Base-by-base conservation (phyloP, 2,329 filamentous ascomycete genomes). In the Cytospora piceae region DNA sequence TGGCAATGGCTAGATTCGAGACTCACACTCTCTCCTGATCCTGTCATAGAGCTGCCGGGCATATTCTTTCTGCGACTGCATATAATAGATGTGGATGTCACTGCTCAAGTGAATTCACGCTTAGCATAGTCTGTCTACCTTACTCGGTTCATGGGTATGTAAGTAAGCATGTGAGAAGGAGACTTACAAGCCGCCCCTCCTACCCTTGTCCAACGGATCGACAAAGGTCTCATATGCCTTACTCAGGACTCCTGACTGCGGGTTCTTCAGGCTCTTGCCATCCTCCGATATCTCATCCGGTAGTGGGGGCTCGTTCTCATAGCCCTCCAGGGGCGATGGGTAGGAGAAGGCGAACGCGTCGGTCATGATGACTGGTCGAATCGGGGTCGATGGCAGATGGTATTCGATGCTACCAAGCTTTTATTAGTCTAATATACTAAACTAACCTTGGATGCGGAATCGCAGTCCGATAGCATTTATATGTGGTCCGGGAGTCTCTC, bases 11-110 rank as follows among this genome's bases (percentile, higher is more conserved):
- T 31, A 6, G 8, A 1, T 8, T 54, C 6, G 22, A 46, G 49
- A 73, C 83, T 74, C 79, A 92, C 89, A 96, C 79, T 97, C 93
- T 67, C 88, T 83, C 58, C 93, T 82, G 70, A 96, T 91, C 14
- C 93, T 84, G 73, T 94, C 87, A 85, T 90, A 92, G 0, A 97
- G 81, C 54, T 90, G 88, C 32, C 78, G 82, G 0, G 93, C 93
- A 73, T 90, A 94, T 42, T 85, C 80, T 0, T 77, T 75, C 73
- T 96, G 90, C 54, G 80, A 82, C 73, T 88, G 86, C 69, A 88
- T 86, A 76, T 93, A 92, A 78, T 97, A 97, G 71, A 97, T 88
- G 76, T 97, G 93, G 20, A 96, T 78, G 74, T 97, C 93, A 70
- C 85, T 88, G 61, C 3, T 22, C 17, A n/a, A 24, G 20, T 49